Conservation (phyloP, 2,329 filamentous ascomycete species). For the Aschersonia sp. region DNA sequence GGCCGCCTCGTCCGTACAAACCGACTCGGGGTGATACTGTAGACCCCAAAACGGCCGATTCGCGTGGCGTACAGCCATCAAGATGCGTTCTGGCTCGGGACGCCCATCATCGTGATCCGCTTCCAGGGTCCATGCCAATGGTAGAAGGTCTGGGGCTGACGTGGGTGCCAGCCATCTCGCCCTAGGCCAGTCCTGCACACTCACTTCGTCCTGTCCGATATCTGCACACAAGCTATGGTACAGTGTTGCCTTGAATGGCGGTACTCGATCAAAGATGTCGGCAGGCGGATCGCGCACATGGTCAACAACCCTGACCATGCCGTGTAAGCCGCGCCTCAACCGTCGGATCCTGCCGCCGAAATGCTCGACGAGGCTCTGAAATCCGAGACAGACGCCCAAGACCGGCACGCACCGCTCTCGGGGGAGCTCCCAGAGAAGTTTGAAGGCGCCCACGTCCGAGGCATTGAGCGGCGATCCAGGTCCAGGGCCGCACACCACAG, state of each 20-base stretch:
- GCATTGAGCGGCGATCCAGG: slow-evolving; percentile 64
- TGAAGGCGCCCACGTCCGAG: slow-evolving; percentile 73
- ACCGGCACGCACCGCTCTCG: slow-evolving; percentile 53
- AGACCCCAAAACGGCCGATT: slow-evolving; percentile 68
- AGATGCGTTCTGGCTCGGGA: slow-evolving; percentile 31
- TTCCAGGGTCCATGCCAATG: slow-evolving; percentile 49
- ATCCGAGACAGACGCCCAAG: slow-evolving; percentile 79
- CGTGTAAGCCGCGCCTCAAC: slow-evolving; percentile 64
- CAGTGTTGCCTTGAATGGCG: slow-evolving; percentile 53
- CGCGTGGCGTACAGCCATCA: slow-evolving; percentile 66
- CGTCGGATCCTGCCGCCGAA: slow-evolving; percentile 54
- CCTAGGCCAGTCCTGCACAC: slow-evolving; percentile 18
- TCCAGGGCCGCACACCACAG: slow-evolving; percentile 80
- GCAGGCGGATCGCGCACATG: slow-evolving; percentile 25
- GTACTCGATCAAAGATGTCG: slow-evolving; percentile 53
- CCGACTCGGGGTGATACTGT: slow-evolving; percentile 83
- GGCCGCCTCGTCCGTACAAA: slow-evolving; percentile 61
- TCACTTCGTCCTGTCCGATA: slow-evolving; percentile 31
- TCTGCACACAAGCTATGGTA: slow-evolving; percentile 56
- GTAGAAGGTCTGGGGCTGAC: slow-evolving; percentile 28
- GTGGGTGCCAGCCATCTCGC: slow-evolving; percentile 24
- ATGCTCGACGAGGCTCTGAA: slow-evolving; percentile 63
- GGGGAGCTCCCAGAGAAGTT: slow-evolving; percentile 55
- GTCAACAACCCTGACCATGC: slow-evolving; percentile 57
- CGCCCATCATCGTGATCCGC: slow-evolving; percentile 17